These are phyloP conservation scores for Postia placenta DNA, from an alignment of 768 basidiomycete species.

Conservation along the genomic window DNA sequence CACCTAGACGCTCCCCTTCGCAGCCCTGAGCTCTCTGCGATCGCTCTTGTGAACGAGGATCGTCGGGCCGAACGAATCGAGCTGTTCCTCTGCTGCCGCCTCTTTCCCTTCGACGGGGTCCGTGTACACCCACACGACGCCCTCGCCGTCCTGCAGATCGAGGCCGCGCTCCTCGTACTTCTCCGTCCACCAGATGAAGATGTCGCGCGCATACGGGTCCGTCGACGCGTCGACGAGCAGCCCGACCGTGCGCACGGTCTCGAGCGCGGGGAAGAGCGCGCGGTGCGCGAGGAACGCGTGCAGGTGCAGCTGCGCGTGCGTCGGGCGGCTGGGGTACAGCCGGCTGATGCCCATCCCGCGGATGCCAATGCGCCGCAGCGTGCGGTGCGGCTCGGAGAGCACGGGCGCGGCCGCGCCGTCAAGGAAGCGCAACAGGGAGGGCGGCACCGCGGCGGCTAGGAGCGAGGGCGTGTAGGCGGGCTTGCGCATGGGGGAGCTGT, in stretches of 20 bases:
- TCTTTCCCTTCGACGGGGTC: conserved; percentile 15
- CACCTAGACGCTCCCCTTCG: not conserved
- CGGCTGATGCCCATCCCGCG: conserved; percentile 35
- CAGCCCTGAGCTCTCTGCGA: not conserved
- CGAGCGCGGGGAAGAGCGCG: conserved; percentile 38
- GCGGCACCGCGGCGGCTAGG: not conserved
- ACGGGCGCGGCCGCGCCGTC: conserved; percentile 4
- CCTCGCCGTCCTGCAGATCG: conserved; percentile 49
- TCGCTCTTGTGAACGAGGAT: not conserved
- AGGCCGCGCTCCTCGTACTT: conserved; percentile 43
- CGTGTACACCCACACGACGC: conserved; percentile 43
- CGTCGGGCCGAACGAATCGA: not conserved
- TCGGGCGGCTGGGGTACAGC: conserved; percentile 38
- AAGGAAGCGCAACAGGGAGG: not conserved
- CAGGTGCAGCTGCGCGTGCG: conserved; percentile 33
- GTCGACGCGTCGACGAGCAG: conserved; percentile 41
- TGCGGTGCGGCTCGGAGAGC: conserved; percentile 16
- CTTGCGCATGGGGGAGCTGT: not conserved
- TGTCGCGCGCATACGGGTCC: conserved; percentile 37
- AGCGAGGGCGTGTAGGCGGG: not conserved
- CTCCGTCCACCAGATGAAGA: conserved; percentile 52
- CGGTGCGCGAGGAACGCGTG: conserved; percentile 30
- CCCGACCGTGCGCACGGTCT: conserved; percentile 41
- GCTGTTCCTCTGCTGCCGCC: not conserved
- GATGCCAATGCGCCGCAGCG: conserved; percentile 42